These are phyloP conservation scores for Urtica urens DNA, from an alignment of 306 rosid genomes.

Conservation along the genomic window DNA sequence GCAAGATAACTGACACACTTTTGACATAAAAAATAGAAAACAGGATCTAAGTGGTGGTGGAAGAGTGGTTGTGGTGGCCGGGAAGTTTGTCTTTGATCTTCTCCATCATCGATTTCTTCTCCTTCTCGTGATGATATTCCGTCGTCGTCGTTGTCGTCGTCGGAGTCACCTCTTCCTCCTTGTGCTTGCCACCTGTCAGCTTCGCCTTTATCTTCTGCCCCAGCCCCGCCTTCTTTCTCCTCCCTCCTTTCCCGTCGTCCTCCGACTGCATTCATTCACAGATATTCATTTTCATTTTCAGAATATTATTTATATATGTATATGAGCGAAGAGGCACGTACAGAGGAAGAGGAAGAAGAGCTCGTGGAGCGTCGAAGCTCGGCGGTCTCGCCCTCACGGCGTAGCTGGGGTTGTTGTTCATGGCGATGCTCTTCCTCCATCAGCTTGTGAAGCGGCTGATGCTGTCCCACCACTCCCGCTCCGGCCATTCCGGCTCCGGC, in stretches of 20 bases:
- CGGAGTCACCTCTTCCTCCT: slow-evolving; percentile 14
- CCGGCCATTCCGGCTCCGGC: neutral
- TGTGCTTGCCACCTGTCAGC: slow-evolving; percentile 17
- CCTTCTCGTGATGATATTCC: slow-evolving; percentile 21
- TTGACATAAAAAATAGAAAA: too few relatives aligned
- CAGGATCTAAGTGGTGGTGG: neutral
- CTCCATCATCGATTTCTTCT: slow-evolving; percentile 52
- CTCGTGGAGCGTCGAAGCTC: slow-evolving; percentile 31
- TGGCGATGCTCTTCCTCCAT: too few relatives aligned
- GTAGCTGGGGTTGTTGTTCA: too few relatives aligned
- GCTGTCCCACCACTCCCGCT: too few relatives aligned
- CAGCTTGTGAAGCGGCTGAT: too few relatives aligned
- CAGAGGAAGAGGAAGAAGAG: slow-evolving; percentile 58
- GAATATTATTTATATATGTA: neutral
- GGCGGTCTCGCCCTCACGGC: slow-evolving; percentile 1
- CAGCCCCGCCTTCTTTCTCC: slow-evolving; percentile 56
- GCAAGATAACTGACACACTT: too few relatives aligned
- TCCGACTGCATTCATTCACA: slow-evolving; percentile 33
- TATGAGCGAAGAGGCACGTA: neutral
- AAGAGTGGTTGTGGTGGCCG: slow-evolving; percentile 34
- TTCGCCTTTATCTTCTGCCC: slow-evolving; percentile 57
- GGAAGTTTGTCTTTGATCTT: slow-evolving; percentile 76
- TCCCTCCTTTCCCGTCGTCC: slow-evolving; percentile 62
- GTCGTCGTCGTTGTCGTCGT: neutral
- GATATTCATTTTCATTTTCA: neutral